These are phyloP conservation scores for Sugiyamaella xylanicola DNA, from an alignment of 1,139 yeast genomes.

Conservation along the genomic window DNA sequence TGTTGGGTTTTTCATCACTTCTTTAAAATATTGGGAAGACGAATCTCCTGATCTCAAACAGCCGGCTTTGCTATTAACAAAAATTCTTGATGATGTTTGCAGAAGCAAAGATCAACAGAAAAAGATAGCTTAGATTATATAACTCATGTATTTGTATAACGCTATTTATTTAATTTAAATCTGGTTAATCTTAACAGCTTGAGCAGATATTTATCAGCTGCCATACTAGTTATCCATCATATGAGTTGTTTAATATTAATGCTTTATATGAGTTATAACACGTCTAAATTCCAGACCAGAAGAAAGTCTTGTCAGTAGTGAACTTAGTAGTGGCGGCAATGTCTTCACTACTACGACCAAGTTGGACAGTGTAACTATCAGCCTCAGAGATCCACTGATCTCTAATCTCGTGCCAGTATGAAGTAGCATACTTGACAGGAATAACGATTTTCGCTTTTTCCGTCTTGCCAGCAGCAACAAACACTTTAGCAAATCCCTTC, in stretches of 20 bases:
- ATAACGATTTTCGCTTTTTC: conserved; percentile 45
- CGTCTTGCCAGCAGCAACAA: conserved; percentile 48
- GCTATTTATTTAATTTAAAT: neutral
- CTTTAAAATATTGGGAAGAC: conserved; percentile 24
- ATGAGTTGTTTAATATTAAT: too few species aligned
- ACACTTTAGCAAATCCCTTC: conserved; percentile 56
- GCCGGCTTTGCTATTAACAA: conserved; percentile 17
- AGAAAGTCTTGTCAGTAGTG: conserved; percentile 34
- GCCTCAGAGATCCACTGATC: conserved; percentile 55
- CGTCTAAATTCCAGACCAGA: conserved; percentile 36
- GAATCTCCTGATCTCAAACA: conserved; percentile 24
- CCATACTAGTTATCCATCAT: too few species aligned
- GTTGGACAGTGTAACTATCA: conserved; percentile 52
- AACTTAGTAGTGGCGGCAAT: conserved; percentile 36
- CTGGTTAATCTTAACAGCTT: too few species aligned
- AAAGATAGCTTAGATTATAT: conserved; percentile 5
- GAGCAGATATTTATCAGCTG: too few species aligned
- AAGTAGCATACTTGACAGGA: conserved; percentile 53
- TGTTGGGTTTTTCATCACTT: conserved; percentile 24
- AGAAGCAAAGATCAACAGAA: conserved; percentile 7
- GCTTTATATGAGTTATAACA: too few species aligned
- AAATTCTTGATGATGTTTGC: conserved; percentile 21
- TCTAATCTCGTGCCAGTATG: conserved; percentile 55
- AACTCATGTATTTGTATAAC: neutral
- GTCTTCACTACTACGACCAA: conserved; percentile 47